Evolutionary conservation across 352 stramenopile genomes (phyloP).

Genomic region (Phytophthora nicotianae): DNA sequence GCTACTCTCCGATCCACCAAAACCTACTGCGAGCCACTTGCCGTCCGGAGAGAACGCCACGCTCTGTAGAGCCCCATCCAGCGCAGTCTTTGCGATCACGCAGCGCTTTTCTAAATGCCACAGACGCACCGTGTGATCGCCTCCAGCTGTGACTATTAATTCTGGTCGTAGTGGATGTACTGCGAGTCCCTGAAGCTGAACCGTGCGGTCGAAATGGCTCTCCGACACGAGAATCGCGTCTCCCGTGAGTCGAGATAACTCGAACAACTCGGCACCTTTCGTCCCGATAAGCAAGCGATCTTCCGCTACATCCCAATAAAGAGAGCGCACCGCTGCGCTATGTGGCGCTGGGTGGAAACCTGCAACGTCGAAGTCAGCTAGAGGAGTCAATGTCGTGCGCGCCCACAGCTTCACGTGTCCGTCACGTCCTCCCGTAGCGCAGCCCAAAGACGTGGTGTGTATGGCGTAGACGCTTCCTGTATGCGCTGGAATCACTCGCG

Average conservation of each 20-base stretch:
- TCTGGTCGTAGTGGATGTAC: conserved; percentile 53
- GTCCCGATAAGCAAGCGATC: conserved; percentile 74
- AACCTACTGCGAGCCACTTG: conserved; percentile 71
- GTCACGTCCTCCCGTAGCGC: conserved; percentile 63
- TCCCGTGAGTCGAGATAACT: conserved; percentile 68
- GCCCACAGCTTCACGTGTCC: conserved; percentile 81
- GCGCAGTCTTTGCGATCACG: conserved; percentile 57
- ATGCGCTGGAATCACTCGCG: conserved; percentile 65
- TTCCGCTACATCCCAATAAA: conserved; percentile 75
- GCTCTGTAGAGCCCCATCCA: conserved; percentile 65
- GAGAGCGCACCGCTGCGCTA: conserved; percentile 49
- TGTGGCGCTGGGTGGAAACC: conserved; percentile 56
- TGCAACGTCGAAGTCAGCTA: conserved; percentile 70
- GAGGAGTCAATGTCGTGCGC: conserved; percentile 37
- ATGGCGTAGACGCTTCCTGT: conserved; percentile 71
- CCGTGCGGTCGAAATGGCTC: conserved; percentile 54
- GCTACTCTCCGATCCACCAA: conserved; percentile 40
- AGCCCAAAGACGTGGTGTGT: conserved; percentile 57
- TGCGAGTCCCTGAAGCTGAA: conserved; percentile 54
- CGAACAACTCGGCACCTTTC: conserved; percentile 67
- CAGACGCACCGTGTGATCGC: conserved; percentile 70
- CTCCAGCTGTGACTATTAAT: conserved; percentile 69
- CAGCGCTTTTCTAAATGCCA: conserved; percentile 65
- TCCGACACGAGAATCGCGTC: conserved; percentile 69
- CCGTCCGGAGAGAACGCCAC: conserved; percentile 69